These are phyloP conservation scores for Colletotrichum sp. DNA, from an alignment of 2,329 filamentous ascomycete genomes.

Conservation along the genomic window DNA sequence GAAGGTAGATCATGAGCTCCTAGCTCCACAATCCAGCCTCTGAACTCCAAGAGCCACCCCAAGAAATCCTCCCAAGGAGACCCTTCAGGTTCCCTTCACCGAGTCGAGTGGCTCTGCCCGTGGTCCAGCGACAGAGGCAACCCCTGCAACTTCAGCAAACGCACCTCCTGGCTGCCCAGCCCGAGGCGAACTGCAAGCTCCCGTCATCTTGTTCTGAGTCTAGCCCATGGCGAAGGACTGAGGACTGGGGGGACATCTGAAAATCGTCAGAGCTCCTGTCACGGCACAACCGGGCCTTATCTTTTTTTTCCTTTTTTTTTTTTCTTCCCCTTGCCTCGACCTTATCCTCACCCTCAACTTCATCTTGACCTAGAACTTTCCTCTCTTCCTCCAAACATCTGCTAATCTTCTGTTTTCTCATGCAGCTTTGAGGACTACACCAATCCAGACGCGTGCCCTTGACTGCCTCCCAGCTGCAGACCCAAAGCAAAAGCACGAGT, in stretches of 20 bases:
- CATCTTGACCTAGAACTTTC: background rate
- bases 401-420: background rate
- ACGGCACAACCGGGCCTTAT: background rate
- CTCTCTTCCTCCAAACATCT: background rate
- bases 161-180: background rate
- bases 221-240: background rate
- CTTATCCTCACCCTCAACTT: background rate
- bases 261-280: slow-evolving; percentile 17
- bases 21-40: slow-evolving; percentile 9
- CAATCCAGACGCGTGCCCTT: background rate
- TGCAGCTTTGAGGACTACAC: background rate
- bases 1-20: slow-evolving; percentile 22
- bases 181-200: background rate
- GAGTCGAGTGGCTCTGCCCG: background rate
- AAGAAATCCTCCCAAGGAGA: background rate
- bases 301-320: background rate
- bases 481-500: background rate
- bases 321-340: background rate
- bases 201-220: background rate
- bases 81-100: background rate
- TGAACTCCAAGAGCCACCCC: background rate
- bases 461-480: background rate
- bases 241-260: slow-evolving; percentile 7
- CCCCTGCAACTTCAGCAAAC: background rate
- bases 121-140: background rate